A percentile compares a stretch with the other conserved stretches of the same genome.
These are phyloP conservation scores for Poa pratensis DNA, from an alignment of 176 grass and related monocot genomes.

Conservation along the genomic window DNA sequence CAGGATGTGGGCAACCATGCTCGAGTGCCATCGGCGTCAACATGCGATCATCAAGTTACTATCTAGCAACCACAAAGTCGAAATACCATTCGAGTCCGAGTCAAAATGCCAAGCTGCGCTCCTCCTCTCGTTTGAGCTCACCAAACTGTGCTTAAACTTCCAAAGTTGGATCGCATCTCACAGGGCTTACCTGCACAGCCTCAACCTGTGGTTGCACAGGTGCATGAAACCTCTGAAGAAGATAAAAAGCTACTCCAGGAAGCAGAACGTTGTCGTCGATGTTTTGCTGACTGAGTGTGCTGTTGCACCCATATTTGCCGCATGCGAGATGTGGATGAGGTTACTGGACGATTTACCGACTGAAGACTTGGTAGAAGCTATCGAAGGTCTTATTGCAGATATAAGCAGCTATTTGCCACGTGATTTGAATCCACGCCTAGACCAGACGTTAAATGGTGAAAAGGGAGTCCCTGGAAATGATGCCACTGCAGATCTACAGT, in stretches of 20 bases:
- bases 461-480: conserved; percentile 1
- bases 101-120: conserved; percentile 33
- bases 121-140: conserved; percentile 49
- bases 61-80: conserved; percentile 38
- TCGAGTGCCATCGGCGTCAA: conserved; percentile 53
- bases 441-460: conserved; percentile 22
- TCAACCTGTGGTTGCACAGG: conserved; percentile 62
- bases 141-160: conserved; percentile 58
- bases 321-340: conserved; percentile 57
- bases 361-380: conserved; percentile 40
- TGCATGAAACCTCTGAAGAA: conserved; percentile 62
- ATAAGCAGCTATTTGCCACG: not conserved
- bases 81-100: conserved; percentile 45
- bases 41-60: conserved; percentile 44
- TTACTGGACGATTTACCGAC: conserved; percentile 42
- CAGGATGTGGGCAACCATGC: conserved; percentile 72
- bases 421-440: conserved; percentile 25
- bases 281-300: conserved; percentile 16
- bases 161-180: conserved; percentile 60
- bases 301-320: conserved; percentile 59
- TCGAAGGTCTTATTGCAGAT: conserved; percentile 45
- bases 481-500: conserved; percentile 32
- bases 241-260: conserved; percentile 38
- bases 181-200: conserved; percentile 54
- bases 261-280: conserved; percentile 1